These are phyloP conservation scores for Dysphania ambrosioides DNA, from an alignment of 148 eudicot species.

Conservation along the genomic window DNA sequence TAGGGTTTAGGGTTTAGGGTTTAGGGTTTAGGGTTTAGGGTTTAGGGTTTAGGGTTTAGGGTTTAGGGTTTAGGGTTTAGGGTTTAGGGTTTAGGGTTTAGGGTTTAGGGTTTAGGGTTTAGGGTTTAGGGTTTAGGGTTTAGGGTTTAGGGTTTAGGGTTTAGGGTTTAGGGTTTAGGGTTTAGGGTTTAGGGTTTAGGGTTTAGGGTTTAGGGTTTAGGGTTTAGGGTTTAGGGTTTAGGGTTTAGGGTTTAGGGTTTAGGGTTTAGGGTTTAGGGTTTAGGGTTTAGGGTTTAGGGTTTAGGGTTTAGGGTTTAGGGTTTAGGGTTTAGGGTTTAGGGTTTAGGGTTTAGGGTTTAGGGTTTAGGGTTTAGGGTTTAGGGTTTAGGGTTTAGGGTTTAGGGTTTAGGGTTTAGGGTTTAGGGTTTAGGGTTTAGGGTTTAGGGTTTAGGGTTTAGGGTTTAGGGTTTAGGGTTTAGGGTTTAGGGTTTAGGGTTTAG, in stretches of 20 bases:
- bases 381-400: no score
- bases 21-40: constrained; percentile 24
- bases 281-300: no score
- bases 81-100: constrained; percentile 29
- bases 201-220: constrained; percentile 1
- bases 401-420: no score
- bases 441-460: no score
- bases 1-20: constrained; percentile 27
- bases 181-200: constrained; percentile 24
- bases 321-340: no score
- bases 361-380: no score
- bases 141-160: constrained; percentile 11
- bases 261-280: no score
- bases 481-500: no score
- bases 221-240: constrained; percentile 15
- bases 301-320: no score
- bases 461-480: no score
- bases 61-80: constrained; percentile 31
- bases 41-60: constrained; percentile 23
- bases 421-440: no score
- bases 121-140: constrained; percentile 6
- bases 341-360: no score
- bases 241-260: constrained; percentile 20
- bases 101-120: constrained; percentile 27
- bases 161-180: constrained; percentile 24